Conservation (phyloP, 108 stramenopile genomes). For the Cyclotella atomus region DNA sequence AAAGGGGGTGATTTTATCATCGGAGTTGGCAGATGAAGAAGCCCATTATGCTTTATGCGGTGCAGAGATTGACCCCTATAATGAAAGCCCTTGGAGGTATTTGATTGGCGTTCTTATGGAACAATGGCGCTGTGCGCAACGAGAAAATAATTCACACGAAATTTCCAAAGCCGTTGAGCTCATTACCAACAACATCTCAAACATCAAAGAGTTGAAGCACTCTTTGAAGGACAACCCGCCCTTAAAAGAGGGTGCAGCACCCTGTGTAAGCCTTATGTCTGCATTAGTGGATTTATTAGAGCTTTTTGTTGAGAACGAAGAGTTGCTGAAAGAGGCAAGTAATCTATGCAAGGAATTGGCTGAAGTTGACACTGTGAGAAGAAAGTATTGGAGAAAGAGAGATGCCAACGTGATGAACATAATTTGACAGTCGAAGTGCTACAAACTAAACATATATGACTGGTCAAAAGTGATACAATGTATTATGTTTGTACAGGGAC, state of each 20-base stretch:
- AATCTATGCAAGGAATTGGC: conserved; percentile 48
- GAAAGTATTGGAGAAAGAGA: conserved; percentile 81
- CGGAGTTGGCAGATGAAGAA: conserved; percentile 55
- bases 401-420: conserved; percentile 18
- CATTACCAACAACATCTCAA: conserved; percentile 23
- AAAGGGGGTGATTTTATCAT: conserved; percentile 30
- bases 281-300: conserved; percentile 80
- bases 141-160: conserved; percentile 14
- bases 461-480: too few species aligned
- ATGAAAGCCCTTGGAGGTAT: conserved; percentile 88
- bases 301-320: conserved; percentile 45
- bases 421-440: conserved; percentile 6
- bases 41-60: conserved; percentile 67
- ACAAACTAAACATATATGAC: neutral
- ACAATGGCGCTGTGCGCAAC: conserved; percentile 54
- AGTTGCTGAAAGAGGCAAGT: conserved; percentile 51
- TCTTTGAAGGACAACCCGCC: conserved; percentile 30
- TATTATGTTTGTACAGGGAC: conserved; percentile 34
- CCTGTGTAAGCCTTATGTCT: conserved; percentile 61
- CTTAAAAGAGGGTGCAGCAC: conserved; percentile 17
- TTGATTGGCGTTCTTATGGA: conserved; percentile 76
- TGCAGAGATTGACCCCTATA: conserved; percentile 77
- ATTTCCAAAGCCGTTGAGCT: conserved; percentile 16
- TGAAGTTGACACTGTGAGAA: conserved; percentile 65
- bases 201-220: conserved; percentile 46